A percentile compares a stretch with the other conserved stretches of the same genome.
These are phyloP conservation scores for Mortierella hygrophila DNA, from an alignment of 192 early-diverging fungal genomes.

Conservation along the genomic window DNA sequence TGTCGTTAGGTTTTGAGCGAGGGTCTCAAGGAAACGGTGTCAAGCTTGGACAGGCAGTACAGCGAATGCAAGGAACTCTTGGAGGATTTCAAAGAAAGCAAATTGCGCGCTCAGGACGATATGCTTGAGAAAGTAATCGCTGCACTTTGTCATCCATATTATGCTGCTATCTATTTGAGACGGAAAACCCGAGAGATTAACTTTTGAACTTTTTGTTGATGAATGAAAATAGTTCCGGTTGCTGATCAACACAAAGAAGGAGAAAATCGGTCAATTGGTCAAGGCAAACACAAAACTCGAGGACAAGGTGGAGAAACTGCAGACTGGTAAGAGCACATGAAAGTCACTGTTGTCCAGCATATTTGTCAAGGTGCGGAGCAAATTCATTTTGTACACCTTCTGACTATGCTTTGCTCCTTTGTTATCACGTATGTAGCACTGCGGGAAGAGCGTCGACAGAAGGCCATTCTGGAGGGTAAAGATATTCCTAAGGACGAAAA, in stretches of 20 bases:
- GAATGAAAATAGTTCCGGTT: slow-evolving; percentile 25
- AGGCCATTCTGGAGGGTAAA: slow-evolving; percentile 18
- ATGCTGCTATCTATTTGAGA: not conserved
- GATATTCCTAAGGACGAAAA: slow-evolving; percentile 8
- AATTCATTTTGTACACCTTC: not conserved
- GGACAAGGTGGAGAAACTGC: slow-evolving; percentile 12
- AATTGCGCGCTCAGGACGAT: slow-evolving; percentile 14
- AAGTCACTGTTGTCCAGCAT: not conserved
- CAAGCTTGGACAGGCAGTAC: slow-evolving; percentile 18
- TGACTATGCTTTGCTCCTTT: not conserved
- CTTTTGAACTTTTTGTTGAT: not conserved
- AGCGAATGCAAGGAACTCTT: slow-evolving; percentile 25
- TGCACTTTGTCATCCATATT: not conserved
- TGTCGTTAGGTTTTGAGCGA: slow-evolving; percentile 13
- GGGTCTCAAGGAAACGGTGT: slow-evolving; percentile 14
- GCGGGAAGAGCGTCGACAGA: slow-evolving; percentile 28
- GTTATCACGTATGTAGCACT: slow-evolving; percentile 12
- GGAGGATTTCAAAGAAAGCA: slow-evolving; percentile 21
- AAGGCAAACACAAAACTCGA: slow-evolving; percentile 11
- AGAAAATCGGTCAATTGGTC: slow-evolving; percentile 25
- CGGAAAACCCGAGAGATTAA: not conserved
- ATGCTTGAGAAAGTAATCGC: slow-evolving; percentile 39
- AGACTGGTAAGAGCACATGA: slow-evolving; percentile 10
- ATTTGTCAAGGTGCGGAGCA: no score
- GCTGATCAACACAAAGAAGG: slow-evolving; percentile 43